Evolutionary conservation across 2,329 filamentous ascomycete species (phyloP), one percentile per base, ranked within the genome.

Genomic region (Ophiostoma perfectum): DNA sequence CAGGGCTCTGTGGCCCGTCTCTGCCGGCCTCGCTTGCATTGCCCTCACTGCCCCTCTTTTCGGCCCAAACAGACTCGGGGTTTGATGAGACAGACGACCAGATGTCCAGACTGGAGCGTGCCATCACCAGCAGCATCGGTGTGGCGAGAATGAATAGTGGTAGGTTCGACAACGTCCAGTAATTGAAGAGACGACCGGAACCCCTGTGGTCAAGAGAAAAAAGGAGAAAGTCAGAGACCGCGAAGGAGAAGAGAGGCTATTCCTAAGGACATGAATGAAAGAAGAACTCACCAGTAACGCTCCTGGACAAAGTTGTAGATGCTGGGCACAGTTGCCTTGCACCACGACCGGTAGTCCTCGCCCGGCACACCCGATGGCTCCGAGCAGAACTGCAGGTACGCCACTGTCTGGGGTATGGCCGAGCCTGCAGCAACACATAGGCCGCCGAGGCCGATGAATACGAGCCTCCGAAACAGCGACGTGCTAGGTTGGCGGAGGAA

Each of bases 301-400:
- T 83, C 83, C 76, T 99, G 95, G 2, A 98, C 94, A 81, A 90
- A 98, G 0, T 87, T 84, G 78, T 96, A 98, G 70, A 99, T 93
- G 76, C 92, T 96, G 4, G 95, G 95, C 12, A 93, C 71, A n/a
- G 79, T 76, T 18, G 81, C 82, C 27, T 78, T 76, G 77, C 95
- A 99, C 95, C 95, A 99, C 4, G 87, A 85, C 68, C 91, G 81
- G 67, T 80, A 70, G 52, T 74, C 74, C 7, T 73, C 73, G 60
- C 67, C 67, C 0, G 69, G 70, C 7, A 71, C 55, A 6, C 68
- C 70, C 8, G 75, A 74, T 18, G 75, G 72, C 39, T 70, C 69
- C 49, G 72, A 70, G 74, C 92, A 97, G 77, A 89, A 97, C 55
- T 86, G 83, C 66, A 77, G 76, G 78, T 92, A 97, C 2, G 93